phyloP scores from a whole-genome alignment of 78 protist genomes.

The Dictyostelium firmibasis region DNA sequence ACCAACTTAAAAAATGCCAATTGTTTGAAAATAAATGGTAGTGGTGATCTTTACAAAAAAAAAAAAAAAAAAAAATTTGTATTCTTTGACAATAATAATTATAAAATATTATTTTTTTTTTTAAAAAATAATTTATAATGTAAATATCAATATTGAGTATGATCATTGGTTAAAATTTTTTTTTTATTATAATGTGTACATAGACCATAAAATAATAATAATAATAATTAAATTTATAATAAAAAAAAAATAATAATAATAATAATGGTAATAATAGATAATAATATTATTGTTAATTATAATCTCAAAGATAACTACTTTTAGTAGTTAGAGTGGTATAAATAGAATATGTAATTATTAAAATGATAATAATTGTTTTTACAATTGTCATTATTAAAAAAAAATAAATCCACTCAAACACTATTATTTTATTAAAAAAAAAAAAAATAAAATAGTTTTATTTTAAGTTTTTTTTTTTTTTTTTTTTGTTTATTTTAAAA shows the following conservation, averaged over 20 bases:
- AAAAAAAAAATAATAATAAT: no score
- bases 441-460: neutral
- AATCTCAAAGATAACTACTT: constrained; percentile 5
- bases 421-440: neutral
- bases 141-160: neutral
- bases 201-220: neutral
- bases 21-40: neutral
- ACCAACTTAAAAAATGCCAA: neutral
- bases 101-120: no score
- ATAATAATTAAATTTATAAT: no score
- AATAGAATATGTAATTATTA: neutral
- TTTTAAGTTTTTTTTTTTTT: neutral
- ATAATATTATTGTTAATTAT: neutral
- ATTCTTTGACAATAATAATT: neutral
- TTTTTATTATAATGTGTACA: no score
- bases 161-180: neutral
- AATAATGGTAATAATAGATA: neutral
- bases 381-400: neutral
- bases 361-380: neutral
- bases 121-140: neutral
- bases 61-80: no score
- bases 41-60: neutral
- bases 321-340: neutral
- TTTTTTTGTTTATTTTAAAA: no score
- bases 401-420: neutral